Base-by-base conservation (phyloP, 1,139 yeast genomes). In the Debaryomyces sp. region DNA sequence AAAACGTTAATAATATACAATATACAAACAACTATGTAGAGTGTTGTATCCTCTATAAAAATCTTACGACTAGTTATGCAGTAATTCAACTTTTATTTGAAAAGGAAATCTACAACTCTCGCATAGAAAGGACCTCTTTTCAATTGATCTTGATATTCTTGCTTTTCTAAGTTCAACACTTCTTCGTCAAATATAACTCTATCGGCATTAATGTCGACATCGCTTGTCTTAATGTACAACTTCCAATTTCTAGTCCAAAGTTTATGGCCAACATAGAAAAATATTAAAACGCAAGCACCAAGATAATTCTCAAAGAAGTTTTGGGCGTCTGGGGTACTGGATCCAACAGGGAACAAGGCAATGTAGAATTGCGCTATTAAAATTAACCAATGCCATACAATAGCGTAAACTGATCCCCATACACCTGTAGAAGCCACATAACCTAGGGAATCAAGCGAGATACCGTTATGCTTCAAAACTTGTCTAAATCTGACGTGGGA, bases 321-420 rank as follows among this genome's bases (percentile, higher is more conserved):
- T 47, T 57, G 52, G 21, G 64, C 75, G 51, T 62, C 58, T 13
- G 74, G 67, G 37, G 57, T 62, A 8, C 58, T 55, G 2, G 64
- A 64, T 6, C 69, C 69, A 35, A 63, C 57, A n/a, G 77, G 77
- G 62, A 53, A 73, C 48, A 72, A 65, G 1, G 77, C 74, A 52
- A 72, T 69, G 75, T 75, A 72, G 60, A 73, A 72, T 56, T 71
- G 77, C 32, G 68, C 70, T 26, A 70, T 62, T 58, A 68, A 59
- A 44, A 68, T 61, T 48, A 67, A 57, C 30, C 55, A 41, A 49
- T 65, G 67, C 55, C 66, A 61, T 6, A 58, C 44, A 49, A 66
- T 58, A 41, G 71, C 67, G 46, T 62, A 64, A 41, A 55, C 49
- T 6, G 71, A 66, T 10, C 73, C 73, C 56, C 60, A 56, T n/a